These are phyloP conservation scores for Panaeolus papilionaceus DNA, from an alignment of 768 basidiomycete genomes.

Conservation along the genomic window DNA sequence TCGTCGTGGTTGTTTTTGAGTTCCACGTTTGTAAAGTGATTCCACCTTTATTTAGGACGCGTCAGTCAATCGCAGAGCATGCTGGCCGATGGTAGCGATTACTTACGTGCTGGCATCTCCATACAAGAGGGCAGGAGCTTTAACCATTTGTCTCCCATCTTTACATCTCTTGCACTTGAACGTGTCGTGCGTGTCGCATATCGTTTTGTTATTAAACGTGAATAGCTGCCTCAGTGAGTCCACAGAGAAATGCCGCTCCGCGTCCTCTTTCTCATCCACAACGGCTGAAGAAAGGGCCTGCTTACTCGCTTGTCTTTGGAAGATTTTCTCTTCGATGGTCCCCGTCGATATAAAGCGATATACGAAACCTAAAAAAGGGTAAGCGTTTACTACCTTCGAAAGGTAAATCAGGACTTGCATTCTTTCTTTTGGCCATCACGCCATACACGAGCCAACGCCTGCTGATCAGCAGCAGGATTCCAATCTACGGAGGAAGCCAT, in stretches of 20 bases:
- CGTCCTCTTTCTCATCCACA: conserved; percentile 95
- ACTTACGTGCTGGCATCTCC: conserved; percentile 98
- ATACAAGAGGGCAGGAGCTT: conserved; percentile 87
- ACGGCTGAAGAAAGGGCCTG: conserved; percentile 98
- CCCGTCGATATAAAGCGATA: conserved; percentile 98
- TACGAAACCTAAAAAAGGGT: conserved; percentile 75
- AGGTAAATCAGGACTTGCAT: conserved; percentile 57
- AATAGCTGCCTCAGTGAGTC: conserved; percentile 92
- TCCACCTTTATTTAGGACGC: conserved; percentile 78
- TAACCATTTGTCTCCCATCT: conserved; percentile 82
- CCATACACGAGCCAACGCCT: conserved; percentile 98
- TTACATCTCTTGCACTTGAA: conserved; percentile 96
- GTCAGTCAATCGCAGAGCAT: not conserved
- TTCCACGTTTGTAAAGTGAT: conserved; percentile 92
- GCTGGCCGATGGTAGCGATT: not conserved
- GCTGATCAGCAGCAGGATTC: conserved; percentile 99
- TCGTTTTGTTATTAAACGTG: conserved; percentile 84
- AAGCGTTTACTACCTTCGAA: conserved; percentile 1
- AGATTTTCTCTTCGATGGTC: conserved; percentile 99
- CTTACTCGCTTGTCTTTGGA: conserved; percentile 96
- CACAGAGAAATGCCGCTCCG: conserved; percentile 92
- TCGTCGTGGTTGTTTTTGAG: conserved; percentile 95
- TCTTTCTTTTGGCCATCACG: conserved; percentile 99
- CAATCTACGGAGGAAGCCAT: conserved; percentile 65
- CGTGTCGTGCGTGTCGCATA: conserved; percentile 96